Percentiles rank a stretch among this genome's conserved stretches.
phyloP scores from a whole-genome alignment of 768 basidiomycete species.

The Steccherinum ochraceum region DNA sequence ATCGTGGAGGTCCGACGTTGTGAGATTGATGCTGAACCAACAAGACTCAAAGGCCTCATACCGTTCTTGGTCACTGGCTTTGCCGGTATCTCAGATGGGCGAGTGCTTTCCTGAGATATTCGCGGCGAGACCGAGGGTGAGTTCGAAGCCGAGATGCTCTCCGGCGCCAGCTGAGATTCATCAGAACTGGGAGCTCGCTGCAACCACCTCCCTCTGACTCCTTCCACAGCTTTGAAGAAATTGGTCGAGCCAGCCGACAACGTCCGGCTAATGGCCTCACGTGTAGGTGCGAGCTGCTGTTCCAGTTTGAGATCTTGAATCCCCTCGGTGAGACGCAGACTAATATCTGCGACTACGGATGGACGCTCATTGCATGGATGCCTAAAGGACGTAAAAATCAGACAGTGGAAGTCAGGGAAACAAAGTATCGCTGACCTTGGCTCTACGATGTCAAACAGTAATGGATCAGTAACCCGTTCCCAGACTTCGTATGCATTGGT shows the following conservation, averaged over 20 bases:
- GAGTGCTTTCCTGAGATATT: neutral
- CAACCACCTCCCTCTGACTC: slow-evolving; percentile 72
- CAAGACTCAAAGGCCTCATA: slow-evolving; percentile 24
- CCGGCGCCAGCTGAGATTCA: neutral
- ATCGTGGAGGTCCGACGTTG: neutral
- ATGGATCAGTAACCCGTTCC: slow-evolving; percentile 85
- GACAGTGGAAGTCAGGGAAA: neutral
- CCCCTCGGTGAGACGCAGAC: slow-evolving; percentile 87
- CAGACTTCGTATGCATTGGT: slow-evolving; percentile 88
- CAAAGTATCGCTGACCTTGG: slow-evolving; percentile 55
- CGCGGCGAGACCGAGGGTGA: slow-evolving; percentile 1
- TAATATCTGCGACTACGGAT: slow-evolving; percentile 85
- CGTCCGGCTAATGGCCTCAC: slow-evolving; percentile 82
- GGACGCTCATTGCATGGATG: slow-evolving; percentile 94
- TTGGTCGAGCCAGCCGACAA: slow-evolving; percentile 67
- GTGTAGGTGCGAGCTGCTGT: slow-evolving; percentile 88
- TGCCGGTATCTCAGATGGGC: slow-evolving; percentile 4
- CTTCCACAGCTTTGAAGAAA: slow-evolving; percentile 88
- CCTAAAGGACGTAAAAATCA: slow-evolving; percentile 30
- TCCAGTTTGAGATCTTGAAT: slow-evolving; percentile 91
- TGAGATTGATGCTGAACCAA: slow-evolving; percentile 3
- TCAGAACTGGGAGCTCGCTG: slow-evolving; percentile 23
- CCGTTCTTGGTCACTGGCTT: slow-evolving; percentile 14
- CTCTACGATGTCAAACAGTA: slow-evolving; percentile 93
- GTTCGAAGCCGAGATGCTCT: slow-evolving; percentile 2